Base-by-base conservation (phyloP, 1,139 yeast genomes). In the Debaryomyces coudertii region DNA sequence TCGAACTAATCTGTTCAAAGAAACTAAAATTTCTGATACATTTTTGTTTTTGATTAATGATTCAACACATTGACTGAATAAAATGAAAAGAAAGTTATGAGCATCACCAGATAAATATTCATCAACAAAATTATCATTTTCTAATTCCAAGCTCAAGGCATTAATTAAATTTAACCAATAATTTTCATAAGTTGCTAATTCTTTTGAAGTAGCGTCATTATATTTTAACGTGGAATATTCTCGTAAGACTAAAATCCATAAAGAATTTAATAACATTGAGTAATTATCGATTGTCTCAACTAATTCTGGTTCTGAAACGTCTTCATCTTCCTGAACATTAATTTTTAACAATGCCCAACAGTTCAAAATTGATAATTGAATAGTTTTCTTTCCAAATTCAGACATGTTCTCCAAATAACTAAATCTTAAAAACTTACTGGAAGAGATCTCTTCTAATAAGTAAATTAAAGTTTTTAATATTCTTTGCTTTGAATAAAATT, bases 281-380 rank as follows among this genome's bases (percentile, higher is more conserved):
- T 89, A 85, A 24, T 82, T 83, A 16, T 71, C 65, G n/a, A 87
- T 71, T 11, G 87, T 77, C 2, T 61, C 69, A 14, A 56, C 49
- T 28, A 74, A 56, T 43, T 71, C 77, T 1, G 64, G 58, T 42
- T 71, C 77, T 14, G 57, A 53, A 7, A 66, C 69, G 2, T 55
- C 61, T 28, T 68, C 70, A 60, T 66, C 50, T 62, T 61, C 65
- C 4, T 66, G 56, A 2, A 74, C 61, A 24, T 80, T 72, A 28
- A 87, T 78, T 46, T 82, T 82, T 43, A 93, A 68, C 43, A 83
- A 79, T 0, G 98, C 97, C 98, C 99, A 93, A 30, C 96, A 83
- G 51, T 90, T 85, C 50, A 93, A 71, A 34, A 90, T 80, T 0
- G 95, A 80, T 16, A 90, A 68, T 52, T 83, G 84, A 40, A 90